A percentile compares a stretch with the other conserved stretches of the same genome.
Evolutionary conservation across 2,329 filamentous ascomycete genomes (phyloP).

Genomic region (Hymenoscyphus salicellus): DNA sequence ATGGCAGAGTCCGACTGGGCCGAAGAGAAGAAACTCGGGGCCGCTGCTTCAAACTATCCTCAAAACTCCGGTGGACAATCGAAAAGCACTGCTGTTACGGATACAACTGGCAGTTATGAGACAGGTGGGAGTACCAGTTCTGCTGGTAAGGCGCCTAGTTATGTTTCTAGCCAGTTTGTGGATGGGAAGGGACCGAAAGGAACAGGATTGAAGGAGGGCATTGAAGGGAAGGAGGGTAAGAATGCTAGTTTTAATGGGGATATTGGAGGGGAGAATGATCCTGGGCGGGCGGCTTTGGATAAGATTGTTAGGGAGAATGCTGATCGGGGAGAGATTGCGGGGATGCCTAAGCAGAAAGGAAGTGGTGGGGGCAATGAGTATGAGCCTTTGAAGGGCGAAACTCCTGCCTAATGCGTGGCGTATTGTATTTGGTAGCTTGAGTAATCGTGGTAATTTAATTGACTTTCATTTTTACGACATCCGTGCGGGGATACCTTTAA

Average conservation of each 20-base stretch:
- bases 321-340: slow-evolving; percentile 16
- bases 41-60: slow-evolving; percentile 17
- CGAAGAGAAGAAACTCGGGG: slow-evolving; percentile 26
- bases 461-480: background rate
- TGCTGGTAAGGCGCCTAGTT: slow-evolving; percentile 28
- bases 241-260: slow-evolving; percentile 39
- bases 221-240: slow-evolving; percentile 27
- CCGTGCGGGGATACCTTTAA: no score
- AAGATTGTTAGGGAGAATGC: slow-evolving; percentile 39
- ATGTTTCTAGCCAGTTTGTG: slow-evolving; percentile 29
- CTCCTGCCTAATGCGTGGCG: slow-evolving; percentile 19
- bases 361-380: slow-evolving; percentile 22
- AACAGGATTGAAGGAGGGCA: slow-evolving; percentile 32
- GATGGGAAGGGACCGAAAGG: slow-evolving; percentile 29
- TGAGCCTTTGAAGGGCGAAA: slow-evolving; percentile 24
- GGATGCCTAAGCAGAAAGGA: slow-evolving; percentile 26
- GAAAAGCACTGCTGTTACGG: slow-evolving; percentile 16
- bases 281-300: slow-evolving; percentile 45
- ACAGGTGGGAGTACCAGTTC: slow-evolving; percentile 17
- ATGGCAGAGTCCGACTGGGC: slow-evolving; percentile 24
- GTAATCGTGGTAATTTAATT: background rate
- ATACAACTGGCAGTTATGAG: slow-evolving; percentile 17
- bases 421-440: background rate
- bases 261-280: slow-evolving; percentile 49
- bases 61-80: slow-evolving; percentile 20